A percentile compares a stretch with the other conserved stretches of the same genome.
Evolutionary conservation across 495 filamentous ascomycete genomes (phyloP).

Genomic region (Penicillium salamii): DNA sequence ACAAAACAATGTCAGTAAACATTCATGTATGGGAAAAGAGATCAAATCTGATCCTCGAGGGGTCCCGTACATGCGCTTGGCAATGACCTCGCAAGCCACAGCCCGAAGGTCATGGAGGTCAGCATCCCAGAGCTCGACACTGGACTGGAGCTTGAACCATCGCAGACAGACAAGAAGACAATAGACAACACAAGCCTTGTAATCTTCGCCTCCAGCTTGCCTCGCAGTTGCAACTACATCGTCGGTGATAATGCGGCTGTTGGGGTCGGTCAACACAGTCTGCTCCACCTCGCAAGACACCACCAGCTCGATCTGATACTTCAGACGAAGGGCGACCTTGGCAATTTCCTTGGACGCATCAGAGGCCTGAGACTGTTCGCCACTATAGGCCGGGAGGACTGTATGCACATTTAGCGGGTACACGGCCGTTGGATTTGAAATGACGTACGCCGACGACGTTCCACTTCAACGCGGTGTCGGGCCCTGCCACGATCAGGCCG

Average conservation of each 20-base stretch:
- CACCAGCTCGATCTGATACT: conserved; percentile 85
- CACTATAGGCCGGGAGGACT: conserved; percentile 37
- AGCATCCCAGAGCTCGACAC: conserved; percentile 85
- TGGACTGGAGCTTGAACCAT: conserved; percentile 85
- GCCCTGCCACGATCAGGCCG: conserved; percentile 17
- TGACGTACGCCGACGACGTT: conserved; percentile 44
- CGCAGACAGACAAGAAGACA: conserved; percentile 83
- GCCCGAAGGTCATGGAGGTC: conserved; percentile 77
- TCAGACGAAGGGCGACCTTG: conserved; percentile 80
- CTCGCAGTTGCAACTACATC: conserved; percentile 74
- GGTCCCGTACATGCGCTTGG: conserved; percentile 71
- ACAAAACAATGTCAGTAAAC: neutral
- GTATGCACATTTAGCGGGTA: conserved; percentile 22
- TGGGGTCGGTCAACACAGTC: conserved; percentile 65
- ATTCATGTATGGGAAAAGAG: neutral
- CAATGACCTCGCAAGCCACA: conserved; percentile 86
- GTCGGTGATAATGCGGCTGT: conserved; percentile 79
- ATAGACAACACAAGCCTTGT: conserved; percentile 75
- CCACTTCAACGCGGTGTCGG: conserved; percentile 26
- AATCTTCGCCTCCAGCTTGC: conserved; percentile 74
- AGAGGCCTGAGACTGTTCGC: conserved; percentile 29
- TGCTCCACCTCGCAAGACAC: conserved; percentile 85
- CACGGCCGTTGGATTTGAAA: conserved; percentile 8
- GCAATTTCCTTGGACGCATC: conserved; percentile 76
- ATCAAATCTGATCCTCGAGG: neutral